Percentiles rank a stretch among this genome's conserved stretches.
Evolutionary conservation across 2,329 filamentous ascomycete species (phyloP).

Genomic region (Ophiocordyceps camponoti-floridani): DNA sequence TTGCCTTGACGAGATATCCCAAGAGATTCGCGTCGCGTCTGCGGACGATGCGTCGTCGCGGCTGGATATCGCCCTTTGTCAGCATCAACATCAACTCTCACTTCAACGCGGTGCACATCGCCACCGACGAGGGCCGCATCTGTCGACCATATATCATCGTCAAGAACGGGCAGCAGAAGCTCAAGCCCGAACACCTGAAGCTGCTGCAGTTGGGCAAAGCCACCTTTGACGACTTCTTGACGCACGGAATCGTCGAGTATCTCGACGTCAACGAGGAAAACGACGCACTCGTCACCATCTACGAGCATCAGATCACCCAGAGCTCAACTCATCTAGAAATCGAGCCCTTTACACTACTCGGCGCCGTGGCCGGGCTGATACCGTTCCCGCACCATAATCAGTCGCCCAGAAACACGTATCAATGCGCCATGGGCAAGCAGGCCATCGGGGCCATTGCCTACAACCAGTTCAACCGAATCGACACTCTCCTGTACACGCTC

Average conservation of each 20-base stretch:
- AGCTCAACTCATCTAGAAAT: slow-evolving; percentile 92
- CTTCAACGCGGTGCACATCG: slow-evolving; percentile 81
- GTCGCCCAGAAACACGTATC: slow-evolving; percentile 94
- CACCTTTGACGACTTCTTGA: slow-evolving; percentile 87
- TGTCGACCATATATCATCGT: slow-evolving; percentile 93
- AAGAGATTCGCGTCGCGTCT: slow-evolving; percentile 77
- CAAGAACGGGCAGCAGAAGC: slow-evolving; percentile 67
- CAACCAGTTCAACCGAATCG: slow-evolving; percentile 94
- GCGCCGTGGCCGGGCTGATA: slow-evolving; percentile 88
- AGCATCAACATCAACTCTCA: slow-evolving; percentile 93
- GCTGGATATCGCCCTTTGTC: slow-evolving; percentile 87
- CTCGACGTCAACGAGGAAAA: slow-evolving; percentile 98
- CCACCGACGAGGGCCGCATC: slow-evolving; percentile 91
- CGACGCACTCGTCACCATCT: slow-evolving; percentile 81
- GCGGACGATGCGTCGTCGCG: slow-evolving; percentile 70
- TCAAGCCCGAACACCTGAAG: slow-evolving; percentile 62
- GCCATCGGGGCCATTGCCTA: slow-evolving; percentile 96
- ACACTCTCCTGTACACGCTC: slow-evolving; percentile 88
- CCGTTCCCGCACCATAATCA: slow-evolving; percentile 98
- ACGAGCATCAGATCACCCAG: slow-evolving; percentile 66
- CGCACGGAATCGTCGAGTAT: slow-evolving; percentile 82
- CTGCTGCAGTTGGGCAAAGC: slow-evolving; percentile 68
- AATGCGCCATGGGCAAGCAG: slow-evolving; percentile 99
- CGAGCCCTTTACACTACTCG: slow-evolving; percentile 91
- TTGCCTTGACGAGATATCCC: slow-evolving; percentile 70